Conservation (phyloP, 83 land plant genomes). For the Thuja plicata region DNA sequence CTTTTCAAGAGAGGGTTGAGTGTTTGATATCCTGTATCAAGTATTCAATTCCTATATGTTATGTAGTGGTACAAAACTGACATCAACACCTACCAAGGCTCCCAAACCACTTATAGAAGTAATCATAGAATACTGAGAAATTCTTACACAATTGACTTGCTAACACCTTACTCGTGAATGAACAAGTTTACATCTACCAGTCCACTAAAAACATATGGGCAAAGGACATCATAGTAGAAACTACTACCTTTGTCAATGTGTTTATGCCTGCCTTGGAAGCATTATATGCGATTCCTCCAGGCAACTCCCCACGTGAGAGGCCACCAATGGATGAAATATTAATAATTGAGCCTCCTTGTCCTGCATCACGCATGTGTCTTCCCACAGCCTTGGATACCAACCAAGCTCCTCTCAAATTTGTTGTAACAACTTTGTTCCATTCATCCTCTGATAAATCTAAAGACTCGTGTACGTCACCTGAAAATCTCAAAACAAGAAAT, state of each 20-base stretch:
- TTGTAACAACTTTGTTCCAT: conserved; percentile 42
- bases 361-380: conserved; percentile 32
- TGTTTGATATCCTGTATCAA: too few species aligned
- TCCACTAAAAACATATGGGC: neutral
- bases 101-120: neutral
- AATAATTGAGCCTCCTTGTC: conserved; percentile 47
- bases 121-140: neutral
- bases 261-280: conserved; percentile 52
- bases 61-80: too few species aligned
- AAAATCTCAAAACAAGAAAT: conserved; percentile 1
- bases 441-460: conserved; percentile 48
- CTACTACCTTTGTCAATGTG: conserved; percentile 40
- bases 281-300: conserved; percentile 47
- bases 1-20: too few species aligned
- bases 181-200: neutral
- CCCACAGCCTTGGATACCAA: conserved; percentile 53
- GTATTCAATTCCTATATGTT: too few species aligned
- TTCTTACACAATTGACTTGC: neutral
- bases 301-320: conserved; percentile 38
- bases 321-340: conserved; percentile 54
- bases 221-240: neutral
- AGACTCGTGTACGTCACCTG: conserved; percentile 39
- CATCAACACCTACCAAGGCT: too few species aligned
- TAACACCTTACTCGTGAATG: neutral
- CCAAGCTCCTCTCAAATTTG: conserved; percentile 55